A percentile compares a stretch with the other conserved stretches of the same genome.
Conservation (phyloP, 176 grass and related monocot species). For the Musa beccarii region DNA sequence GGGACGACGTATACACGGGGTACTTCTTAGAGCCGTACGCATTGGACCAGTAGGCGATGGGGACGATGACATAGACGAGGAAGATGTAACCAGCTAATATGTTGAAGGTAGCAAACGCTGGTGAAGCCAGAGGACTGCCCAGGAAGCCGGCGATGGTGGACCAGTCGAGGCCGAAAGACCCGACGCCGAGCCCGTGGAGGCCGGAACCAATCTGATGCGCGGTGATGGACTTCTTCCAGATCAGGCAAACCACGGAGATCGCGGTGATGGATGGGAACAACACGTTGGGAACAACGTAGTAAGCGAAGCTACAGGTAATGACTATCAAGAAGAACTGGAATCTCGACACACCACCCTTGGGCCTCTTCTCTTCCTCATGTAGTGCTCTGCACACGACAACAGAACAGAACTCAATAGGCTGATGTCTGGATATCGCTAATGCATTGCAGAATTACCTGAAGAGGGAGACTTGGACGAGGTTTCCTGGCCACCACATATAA, state of each 20-base stretch:
- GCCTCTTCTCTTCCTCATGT: conserved; percentile 63
- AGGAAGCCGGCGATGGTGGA: not conserved
- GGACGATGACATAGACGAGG: not conserved
- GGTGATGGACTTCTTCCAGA: not conserved
- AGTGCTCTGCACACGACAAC: conserved; percentile 34
- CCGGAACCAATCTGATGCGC: not conserved
- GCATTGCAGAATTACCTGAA: conserved; percentile 32
- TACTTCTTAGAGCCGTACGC: not conserved
- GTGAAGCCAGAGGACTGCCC: not conserved
- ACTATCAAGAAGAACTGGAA: conserved; percentile 68
- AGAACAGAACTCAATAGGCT: too few species aligned
- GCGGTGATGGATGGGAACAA: not conserved
- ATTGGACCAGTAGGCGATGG: not conserved
- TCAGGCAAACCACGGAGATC: not conserved
- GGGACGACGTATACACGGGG: not conserved
- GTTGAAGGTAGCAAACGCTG: not conserved
- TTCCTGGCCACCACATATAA: conserved; percentile 88
- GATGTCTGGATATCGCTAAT: too few species aligned
- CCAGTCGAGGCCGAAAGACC: not conserved
- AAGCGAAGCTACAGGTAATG: not conserved
- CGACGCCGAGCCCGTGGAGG: not conserved
- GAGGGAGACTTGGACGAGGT: conserved; percentile 71
- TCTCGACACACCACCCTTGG: conserved; percentile 38
- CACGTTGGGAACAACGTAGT: not conserved
- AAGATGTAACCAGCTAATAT: not conserved